phyloP scores from a whole-genome alignment of 2,329 filamentous ascomycete genomes.

The Penicillium carneum region DNA sequence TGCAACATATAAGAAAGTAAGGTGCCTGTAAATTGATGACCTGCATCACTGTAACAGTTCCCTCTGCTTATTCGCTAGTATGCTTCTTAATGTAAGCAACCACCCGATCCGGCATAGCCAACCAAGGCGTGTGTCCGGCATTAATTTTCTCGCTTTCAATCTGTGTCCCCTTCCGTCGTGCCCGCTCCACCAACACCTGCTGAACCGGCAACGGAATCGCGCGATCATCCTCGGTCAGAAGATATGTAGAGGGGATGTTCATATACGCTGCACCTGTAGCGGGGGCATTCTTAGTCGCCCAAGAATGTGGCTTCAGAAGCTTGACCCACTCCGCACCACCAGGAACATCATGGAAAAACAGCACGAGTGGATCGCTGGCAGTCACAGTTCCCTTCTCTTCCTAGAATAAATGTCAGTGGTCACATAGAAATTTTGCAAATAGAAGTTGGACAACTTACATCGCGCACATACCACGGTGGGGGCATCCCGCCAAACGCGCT shows the following conservation, averaged over 20 bases:
- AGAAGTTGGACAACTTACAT: slow-evolving; percentile 35
- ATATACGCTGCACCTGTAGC: slow-evolving; percentile 40
- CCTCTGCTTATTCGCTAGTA: slow-evolving; percentile 19
- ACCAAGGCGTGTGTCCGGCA: slow-evolving; percentile 43
- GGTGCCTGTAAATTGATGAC: not conserved
- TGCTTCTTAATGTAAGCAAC: slow-evolving; percentile 32
- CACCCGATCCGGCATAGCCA: slow-evolving; percentile 35
- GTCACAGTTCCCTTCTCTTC: slow-evolving; percentile 36
- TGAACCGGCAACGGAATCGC: slow-evolving; percentile 43
- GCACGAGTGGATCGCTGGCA: slow-evolving; percentile 32
- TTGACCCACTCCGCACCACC: slow-evolving; percentile 40
- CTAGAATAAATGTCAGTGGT: slow-evolving; percentile 17
- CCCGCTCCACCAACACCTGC: slow-evolving; percentile 43
- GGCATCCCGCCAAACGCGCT: slow-evolving; percentile 39
- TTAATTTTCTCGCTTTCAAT: slow-evolving; percentile 42
- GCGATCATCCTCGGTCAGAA: slow-evolving; percentile 43
- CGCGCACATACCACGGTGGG: slow-evolving; percentile 40
- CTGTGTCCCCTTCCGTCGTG: slow-evolving; percentile 34
- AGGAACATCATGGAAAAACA: slow-evolving; percentile 46
- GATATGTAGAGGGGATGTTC: slow-evolving; percentile 37
- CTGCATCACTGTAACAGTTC: not conserved
- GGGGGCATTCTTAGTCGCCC: slow-evolving; percentile 38
- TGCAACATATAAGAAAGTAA: not conserved
- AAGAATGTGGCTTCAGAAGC: slow-evolving; percentile 43
- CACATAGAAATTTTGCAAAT: not conserved